Percentiles rank a stretch among this genome's conserved stretches.
These are phyloP conservation scores for Piper betle DNA, from an alignment of 164 flowering plant species.

Conservation along the genomic window DNA sequence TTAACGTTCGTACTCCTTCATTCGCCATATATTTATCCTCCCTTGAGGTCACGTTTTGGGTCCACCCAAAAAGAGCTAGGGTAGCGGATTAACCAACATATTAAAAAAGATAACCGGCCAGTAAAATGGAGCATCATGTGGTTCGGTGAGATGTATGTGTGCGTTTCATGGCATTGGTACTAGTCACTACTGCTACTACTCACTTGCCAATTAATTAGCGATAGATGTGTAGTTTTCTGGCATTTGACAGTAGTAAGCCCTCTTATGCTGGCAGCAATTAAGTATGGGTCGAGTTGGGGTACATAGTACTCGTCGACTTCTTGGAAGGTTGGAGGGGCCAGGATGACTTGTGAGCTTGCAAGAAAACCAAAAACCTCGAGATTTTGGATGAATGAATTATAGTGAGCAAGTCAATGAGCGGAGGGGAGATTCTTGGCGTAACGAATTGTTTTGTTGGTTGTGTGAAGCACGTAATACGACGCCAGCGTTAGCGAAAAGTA, in stretches of 20 bases:
- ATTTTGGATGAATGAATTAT: background rate
- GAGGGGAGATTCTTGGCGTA: conserved; percentile 31
- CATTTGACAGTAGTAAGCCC: too few species aligned
- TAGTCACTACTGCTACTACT: background rate
- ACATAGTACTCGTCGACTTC: background rate
- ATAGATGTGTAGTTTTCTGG: background rate
- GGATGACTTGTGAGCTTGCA: background rate
- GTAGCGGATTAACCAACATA: background rate
- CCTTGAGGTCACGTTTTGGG: background rate
- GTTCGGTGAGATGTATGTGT: background rate
- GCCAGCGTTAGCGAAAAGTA: conserved; percentile 11
- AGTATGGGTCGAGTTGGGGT: background rate
- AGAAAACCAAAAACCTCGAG: background rate
- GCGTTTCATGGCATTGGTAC: background rate
- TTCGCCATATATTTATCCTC: too few species aligned
- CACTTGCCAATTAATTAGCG: too few species aligned
- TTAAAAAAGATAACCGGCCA: background rate
- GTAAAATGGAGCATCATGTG: background rate
- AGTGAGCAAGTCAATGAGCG: conserved; percentile 1
- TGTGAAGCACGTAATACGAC: conserved; percentile 36
- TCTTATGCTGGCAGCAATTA: too few species aligned
- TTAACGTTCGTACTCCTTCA: too few species aligned
- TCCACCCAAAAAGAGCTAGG: background rate
- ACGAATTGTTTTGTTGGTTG: conserved; percentile 23
- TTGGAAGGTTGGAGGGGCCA: background rate